Conservation (phyloP, 208 protist species). For the Trichomonas vaginalis region DNA sequence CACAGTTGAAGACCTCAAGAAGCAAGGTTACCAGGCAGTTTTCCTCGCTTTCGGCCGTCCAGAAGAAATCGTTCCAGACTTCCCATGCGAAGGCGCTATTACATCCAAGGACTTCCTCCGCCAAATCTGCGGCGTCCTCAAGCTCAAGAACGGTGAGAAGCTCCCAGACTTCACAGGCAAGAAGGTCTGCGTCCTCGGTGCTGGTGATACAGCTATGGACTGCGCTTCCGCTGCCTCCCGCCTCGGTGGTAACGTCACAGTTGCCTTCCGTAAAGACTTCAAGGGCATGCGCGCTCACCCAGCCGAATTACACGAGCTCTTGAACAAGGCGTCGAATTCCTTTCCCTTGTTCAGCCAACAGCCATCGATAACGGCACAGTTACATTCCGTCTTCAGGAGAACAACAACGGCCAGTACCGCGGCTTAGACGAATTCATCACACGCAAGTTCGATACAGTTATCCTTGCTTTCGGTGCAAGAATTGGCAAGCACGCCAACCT, state of each 20-base stretch:
- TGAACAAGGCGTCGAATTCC: constrained; percentile 52
- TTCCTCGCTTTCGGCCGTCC: constrained; percentile 61
- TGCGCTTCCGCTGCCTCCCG: constrained; percentile 51
- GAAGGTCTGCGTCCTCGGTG: constrained; percentile 60
- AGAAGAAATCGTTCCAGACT: neutral
- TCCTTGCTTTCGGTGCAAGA: constrained; percentile 55
- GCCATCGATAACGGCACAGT: constrained; percentile 37
- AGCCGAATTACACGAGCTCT: constrained; percentile 52
- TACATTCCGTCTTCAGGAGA: constrained; percentile 51
- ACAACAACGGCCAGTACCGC: constrained; percentile 42
- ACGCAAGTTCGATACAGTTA: constrained; percentile 56
- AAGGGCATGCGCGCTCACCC: constrained; percentile 50
- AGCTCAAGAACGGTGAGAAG: constrained; percentile 35
- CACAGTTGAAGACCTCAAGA: constrained; percentile 48
- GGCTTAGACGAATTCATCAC: constrained; percentile 36
- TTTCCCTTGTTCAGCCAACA: constrained; percentile 35
- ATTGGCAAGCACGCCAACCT: constrained; percentile 28
- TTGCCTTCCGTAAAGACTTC: constrained; percentile 53
- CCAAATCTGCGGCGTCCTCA: constrained; percentile 42
- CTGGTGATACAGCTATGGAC: constrained; percentile 68
- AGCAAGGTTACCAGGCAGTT: constrained; percentile 52
- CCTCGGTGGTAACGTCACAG: constrained; percentile 53
- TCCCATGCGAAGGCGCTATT: constrained; percentile 46
- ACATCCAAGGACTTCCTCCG: constrained; percentile 57
- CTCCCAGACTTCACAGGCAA: constrained; percentile 48